Base-by-base conservation (phyloP, 164 flowering plant genomes). In the Nymphaea colorata region DNA sequence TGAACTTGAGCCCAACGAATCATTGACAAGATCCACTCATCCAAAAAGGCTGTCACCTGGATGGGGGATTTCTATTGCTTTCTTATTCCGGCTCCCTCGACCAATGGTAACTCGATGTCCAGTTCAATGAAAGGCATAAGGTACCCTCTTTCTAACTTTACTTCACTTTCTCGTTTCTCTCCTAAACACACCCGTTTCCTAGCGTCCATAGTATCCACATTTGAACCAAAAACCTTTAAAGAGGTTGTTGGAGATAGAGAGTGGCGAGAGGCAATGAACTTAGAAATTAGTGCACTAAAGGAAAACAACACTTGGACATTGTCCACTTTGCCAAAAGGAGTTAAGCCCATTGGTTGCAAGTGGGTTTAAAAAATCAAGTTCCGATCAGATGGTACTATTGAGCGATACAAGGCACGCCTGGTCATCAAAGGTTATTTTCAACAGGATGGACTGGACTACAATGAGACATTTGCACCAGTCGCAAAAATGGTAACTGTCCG, bases 391-490 rank as follows among this genome's bases (percentile, higher is more conserved):
- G 62, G 42, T 3, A 45, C 7, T 14, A 53, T 67, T 67, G 60
- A 67, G 18, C 44, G 12, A 10, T 67, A 41, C 41, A 67, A 67
- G 17, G 69, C 62, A 3, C 60, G 0, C 3, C 12, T 67, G 4
- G 62, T 17, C 2, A 43, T 61, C 2, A 55, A 67, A 36, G 42
- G 69, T 15, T 66, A 47, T 36, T 15, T 5, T 0, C 68, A 53
- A 66, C 7, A 4, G 4, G 68, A 47, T 1, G 69, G 69, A 1
- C 11, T 67, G 6, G 62, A 67, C 17, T 67, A 53, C 14, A 42
- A 55, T 18, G 61, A 67, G 0, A 67, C 69, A n/a, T 67, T 45
- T 67, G 62, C 69, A 16, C 69, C 61, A 18, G 43, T 67, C 10
- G 60, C 69, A 4, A 67, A 67, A 16, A 1, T 67, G 3, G 42